Base-by-base conservation (phyloP, 2,329 filamentous ascomycete genomes). In the Ceratocystis albifundus region DNA sequence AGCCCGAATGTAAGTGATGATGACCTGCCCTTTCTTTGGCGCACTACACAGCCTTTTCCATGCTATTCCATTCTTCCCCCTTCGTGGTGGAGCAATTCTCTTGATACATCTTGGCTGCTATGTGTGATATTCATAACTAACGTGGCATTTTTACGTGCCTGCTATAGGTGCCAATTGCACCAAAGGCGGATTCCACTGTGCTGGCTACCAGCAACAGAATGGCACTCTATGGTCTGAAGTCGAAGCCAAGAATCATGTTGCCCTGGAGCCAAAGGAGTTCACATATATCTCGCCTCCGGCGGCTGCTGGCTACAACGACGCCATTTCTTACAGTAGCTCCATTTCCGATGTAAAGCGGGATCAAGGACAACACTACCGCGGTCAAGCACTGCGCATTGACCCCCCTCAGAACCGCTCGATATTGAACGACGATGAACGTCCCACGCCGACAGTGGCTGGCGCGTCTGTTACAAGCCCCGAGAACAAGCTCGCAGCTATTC, bases 141-240 rank as follows among this genome's bases (percentile, higher is more conserved):
- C 61, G 20, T n/a, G 36, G 22, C 36, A 6, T 65, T 48, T 25
- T 15, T 32, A 36, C 45, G 8, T 55, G 50, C 36, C 32, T 53
- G 44, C 4, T 17, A 17, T 69, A 93, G 89, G 88, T 77, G 88
- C 87, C 74, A 97, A 99, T 73, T 99, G 94, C 76, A 81, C 88
- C 66, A 88, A 90, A 69, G 93, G 94, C 57, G 90, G 89, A 17
- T 97, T 97, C 74, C 80, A 89, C 44, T 99, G 94, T 74, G 88
- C 90, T 71, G 94, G 94, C 64, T 99, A 99, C 76, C 88, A 88
- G 73, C 88, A 88, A 65, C 86, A 88, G 71, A 84, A 90, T 71
- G 85, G 86, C 53, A 81, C 84, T 28, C 74, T 75, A 64, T 94
- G 89, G 86, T 84, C 88, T 69, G 95, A 93, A 76, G 85, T 87